phyloP scores from a whole-genome alignment of 2,329 filamentous ascomycete species.

The Hirsutella minnesotensis region DNA sequence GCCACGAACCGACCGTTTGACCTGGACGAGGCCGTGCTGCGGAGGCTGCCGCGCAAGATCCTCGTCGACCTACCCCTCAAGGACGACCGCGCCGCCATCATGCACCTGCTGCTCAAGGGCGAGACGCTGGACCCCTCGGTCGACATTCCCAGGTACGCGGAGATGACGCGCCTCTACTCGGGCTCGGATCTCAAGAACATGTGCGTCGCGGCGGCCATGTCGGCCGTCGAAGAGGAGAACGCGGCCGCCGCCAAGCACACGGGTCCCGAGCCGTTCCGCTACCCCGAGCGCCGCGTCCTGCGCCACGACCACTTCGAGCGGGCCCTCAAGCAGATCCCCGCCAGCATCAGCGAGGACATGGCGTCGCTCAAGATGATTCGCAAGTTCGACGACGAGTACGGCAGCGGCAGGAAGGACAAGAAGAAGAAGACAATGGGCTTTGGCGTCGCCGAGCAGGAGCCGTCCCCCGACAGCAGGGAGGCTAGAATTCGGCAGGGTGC shows the following conservation, averaged over 20 bases:
- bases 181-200: slow-evolving; percentile 78
- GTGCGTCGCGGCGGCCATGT: slow-evolving; percentile 67
- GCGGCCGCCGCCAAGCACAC: slow-evolving; percentile 22
- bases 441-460: slow-evolving; percentile 29
- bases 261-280: slow-evolving; percentile 37
- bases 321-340: slow-evolving; percentile 78
- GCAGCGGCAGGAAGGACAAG: slow-evolving; percentile 61
- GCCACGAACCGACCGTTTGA: slow-evolving; percentile 94
- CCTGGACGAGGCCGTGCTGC: slow-evolving; percentile 75
- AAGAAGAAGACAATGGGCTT: slow-evolving; percentile 47
- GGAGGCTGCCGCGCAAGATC: slow-evolving; percentile 61
- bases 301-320: slow-evolving; percentile 65
- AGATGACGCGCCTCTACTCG: slow-evolving; percentile 64
- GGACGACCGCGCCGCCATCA: slow-evolving; percentile 53
- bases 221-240: slow-evolving; percentile 65
- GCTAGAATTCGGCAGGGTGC: slow-evolving; percentile 26
- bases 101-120: slow-evolving; percentile 58
- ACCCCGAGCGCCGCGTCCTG: slow-evolving; percentile 48
- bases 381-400: slow-evolving; percentile 93
- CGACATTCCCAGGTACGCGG: slow-evolving; percentile 49
- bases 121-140: slow-evolving; percentile 53
- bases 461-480: slow-evolving; percentile 26
- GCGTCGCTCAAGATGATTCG: slow-evolving; percentile 70
- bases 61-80: slow-evolving; percentile 62
- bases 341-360: slow-evolving; percentile 93